These are phyloP conservation scores for Daucus carota DNA, from an alignment of 129 eudicot species.

Conservation along the genomic window DNA sequence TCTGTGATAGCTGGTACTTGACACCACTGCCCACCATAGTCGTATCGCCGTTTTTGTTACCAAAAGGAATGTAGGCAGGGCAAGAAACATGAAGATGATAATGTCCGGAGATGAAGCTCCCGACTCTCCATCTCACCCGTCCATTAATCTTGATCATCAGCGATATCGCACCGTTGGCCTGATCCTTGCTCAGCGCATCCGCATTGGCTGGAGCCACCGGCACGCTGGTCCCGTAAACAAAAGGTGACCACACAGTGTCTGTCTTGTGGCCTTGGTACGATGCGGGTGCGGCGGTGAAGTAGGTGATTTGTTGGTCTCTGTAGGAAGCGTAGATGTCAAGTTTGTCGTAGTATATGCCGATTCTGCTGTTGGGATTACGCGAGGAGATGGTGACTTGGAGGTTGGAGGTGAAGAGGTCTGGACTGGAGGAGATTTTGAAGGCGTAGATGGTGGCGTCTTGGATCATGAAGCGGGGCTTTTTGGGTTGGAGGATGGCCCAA, in stretches of 20 bases:
- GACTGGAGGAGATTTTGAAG: conserved; percentile 6
- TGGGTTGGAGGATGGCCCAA: conserved; percentile 30
- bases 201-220: conserved; percentile 80
- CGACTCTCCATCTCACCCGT: conserved; percentile 63
- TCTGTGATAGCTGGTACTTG: conserved; percentile 55
- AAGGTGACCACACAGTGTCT: conserved; percentile 65
- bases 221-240: conserved; percentile 50
- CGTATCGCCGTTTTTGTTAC: conserved; percentile 33
- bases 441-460: conserved; percentile 26
- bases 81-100: conserved; percentile 69
- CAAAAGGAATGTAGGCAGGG: conserved; percentile 51
- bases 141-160: conserved; percentile 59
- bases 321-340: conserved; percentile 56
- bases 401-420: conserved; percentile 10
- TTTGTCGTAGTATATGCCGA: conserved; percentile 10
- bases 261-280: conserved; percentile 67
- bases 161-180: conserved; percentile 37
- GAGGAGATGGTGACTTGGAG: conserved; percentile 13
- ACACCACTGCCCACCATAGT: conserved; percentile 39
- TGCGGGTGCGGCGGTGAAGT: conserved; percentile 49
- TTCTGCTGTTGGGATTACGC: not conserved
- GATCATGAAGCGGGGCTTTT: conserved; percentile 31
- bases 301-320: conserved; percentile 63
- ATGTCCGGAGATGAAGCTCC: conserved; percentile 38
- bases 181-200: conserved; percentile 35